Conservation (phyloP, 495 filamentous ascomycete genomes). For the Hypoxylon subgilvum region DNA sequence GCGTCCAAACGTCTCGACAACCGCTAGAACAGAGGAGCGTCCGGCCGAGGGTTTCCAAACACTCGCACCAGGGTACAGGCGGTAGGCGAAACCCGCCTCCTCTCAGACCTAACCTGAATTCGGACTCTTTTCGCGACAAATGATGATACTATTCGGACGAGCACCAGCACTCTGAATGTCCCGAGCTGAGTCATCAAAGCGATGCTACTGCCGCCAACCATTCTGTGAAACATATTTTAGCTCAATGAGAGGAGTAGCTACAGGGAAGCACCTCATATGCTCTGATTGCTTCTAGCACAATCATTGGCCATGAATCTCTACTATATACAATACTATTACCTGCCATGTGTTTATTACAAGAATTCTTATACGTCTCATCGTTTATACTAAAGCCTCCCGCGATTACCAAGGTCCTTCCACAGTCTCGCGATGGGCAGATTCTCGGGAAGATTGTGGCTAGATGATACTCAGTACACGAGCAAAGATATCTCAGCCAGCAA, state of each 20-base stretch:
- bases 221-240: not conserved
- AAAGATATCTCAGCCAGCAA: no score
- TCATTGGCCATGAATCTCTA: no score
- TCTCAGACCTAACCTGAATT: conserved; percentile 5
- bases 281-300: no score
- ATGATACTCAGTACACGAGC: no score
- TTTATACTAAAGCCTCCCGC: no score
- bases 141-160: conserved; percentile 1
- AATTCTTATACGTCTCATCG: no score
- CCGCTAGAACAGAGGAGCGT: conserved; percentile 6
- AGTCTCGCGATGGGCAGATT: no score
- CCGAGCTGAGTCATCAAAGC: not conserved
- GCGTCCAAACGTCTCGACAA: conserved; percentile 12
- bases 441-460: no score
- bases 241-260: not conserved
- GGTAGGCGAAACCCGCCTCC: conserved; percentile 15
- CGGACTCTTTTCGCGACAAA: conserved; percentile 18
- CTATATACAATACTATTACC: no score
- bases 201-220: not conserved
- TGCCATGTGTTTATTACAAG: no score
- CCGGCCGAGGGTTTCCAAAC: conserved; percentile 17
- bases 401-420: no score
- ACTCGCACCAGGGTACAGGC: conserved; percentile 11
- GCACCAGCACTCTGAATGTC: not conserved
- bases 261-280: no score